These are phyloP conservation scores for Podospora pseudopauciseta DNA, from an alignment of 495 filamentous ascomycete genomes.

Conservation along the genomic window DNA sequence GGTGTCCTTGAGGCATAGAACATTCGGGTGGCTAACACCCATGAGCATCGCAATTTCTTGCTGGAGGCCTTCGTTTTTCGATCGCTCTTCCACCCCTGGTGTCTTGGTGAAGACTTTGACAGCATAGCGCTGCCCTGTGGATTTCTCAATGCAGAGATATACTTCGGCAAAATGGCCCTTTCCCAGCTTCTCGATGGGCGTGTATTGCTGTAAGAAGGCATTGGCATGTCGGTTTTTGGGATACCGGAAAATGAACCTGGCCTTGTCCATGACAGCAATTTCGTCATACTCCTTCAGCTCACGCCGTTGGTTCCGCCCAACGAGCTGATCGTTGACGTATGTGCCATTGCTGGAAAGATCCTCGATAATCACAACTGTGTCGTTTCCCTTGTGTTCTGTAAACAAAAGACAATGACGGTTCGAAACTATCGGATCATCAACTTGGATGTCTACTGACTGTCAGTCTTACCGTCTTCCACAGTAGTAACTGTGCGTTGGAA, in stretches of 20 bases:
- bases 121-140: conserved; percentile 77
- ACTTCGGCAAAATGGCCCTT: conserved; percentile 98
- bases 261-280: conserved; percentile 76
- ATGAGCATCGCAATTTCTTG: conserved; percentile 96
- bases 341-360: conserved; percentile 97
- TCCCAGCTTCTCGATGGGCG: conserved; percentile 77
- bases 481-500: not conserved
- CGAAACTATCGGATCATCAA: conserved; percentile 81
- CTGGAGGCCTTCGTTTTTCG: conserved; percentile 78
- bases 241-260: conserved; percentile 86
- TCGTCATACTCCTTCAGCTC: conserved; percentile 87
- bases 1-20: conserved; percentile 90
- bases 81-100: conserved; percentile 69
- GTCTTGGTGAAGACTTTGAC: conserved; percentile 92
- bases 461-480: conserved; percentile 10
- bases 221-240: conserved; percentile 70
- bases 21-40: conserved; percentile 92
- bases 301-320: conserved; percentile 87
- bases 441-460: conserved; percentile 61
- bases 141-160: conserved; percentile 82
- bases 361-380: conserved; percentile 76
- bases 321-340: conserved; percentile 85
- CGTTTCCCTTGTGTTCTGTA: conserved; percentile 77
- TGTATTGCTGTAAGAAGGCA: conserved; percentile 82
- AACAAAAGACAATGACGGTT: conserved; percentile 94